Evolutionary conservation across 2,329 filamentous ascomycete genomes (phyloP).

Genomic region (Colletotrichum sp.): DNA sequence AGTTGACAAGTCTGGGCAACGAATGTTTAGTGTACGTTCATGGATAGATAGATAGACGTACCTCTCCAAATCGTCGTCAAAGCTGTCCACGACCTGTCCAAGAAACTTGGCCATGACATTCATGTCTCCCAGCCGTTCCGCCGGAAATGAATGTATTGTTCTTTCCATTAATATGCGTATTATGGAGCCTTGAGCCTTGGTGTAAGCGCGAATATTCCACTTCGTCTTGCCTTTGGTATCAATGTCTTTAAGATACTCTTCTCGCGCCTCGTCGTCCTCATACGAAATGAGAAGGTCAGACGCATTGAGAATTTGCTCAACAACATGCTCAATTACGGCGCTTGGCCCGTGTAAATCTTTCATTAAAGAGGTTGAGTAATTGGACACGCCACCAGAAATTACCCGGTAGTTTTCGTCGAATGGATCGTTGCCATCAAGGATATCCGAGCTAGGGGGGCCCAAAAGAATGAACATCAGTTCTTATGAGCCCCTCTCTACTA

Average conservation of each 20-base stretch:
- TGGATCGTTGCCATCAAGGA: not conserved
- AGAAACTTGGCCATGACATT: not conserved
- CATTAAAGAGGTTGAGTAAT: not conserved
- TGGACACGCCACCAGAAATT: not conserved
- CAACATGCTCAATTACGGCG: not conserved
- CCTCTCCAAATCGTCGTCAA: not conserved
- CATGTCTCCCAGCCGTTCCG: not conserved
- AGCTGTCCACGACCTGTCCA: not conserved
- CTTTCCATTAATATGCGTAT: not conserved
- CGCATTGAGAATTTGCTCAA: not conserved
- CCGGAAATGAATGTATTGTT: not conserved
- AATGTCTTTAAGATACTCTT: not conserved
- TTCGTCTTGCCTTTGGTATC: not conserved
- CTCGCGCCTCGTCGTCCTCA: not conserved
- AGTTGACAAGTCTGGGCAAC: not conserved
- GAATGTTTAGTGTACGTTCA: not conserved
- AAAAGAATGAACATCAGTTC: not conserved
- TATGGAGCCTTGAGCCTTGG: not conserved
- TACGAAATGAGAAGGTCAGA: not conserved
- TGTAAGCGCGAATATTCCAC: not conserved
- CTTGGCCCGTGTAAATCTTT: not conserved
- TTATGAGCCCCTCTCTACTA: not conserved
- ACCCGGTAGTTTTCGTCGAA: not conserved
- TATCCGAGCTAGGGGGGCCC: not conserved
- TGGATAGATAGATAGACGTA: not conserved